Evolutionary conservation across 2,329 filamentous ascomycete genomes (phyloP).

Genomic region (Trichoderma polysporum): DNA sequence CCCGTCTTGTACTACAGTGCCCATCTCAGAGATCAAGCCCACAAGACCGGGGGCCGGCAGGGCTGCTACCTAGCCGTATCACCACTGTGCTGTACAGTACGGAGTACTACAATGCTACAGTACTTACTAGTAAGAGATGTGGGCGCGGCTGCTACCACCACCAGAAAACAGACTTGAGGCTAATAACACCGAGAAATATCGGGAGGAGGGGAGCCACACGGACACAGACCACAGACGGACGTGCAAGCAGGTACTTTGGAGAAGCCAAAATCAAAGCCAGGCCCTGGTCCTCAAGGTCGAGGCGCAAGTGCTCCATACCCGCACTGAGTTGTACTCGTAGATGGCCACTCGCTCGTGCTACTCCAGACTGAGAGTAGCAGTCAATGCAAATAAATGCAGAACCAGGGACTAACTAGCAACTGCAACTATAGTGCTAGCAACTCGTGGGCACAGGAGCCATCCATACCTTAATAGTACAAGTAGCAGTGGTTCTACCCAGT

Average conservation of each 20-base stretch:
- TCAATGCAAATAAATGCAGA: constrained; percentile 16
- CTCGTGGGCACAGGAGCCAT: constrained; percentile 11
- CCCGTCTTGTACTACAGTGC: not conserved
- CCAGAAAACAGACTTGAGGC: constrained; percentile 3
- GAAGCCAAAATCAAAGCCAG: not conserved
- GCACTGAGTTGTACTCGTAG: too few relatives aligned
- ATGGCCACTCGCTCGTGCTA: not conserved
- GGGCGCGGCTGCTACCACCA: not conserved
- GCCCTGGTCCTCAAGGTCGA: not conserved
- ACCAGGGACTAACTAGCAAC: constrained; percentile 11
- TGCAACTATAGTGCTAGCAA: constrained; percentile 13
- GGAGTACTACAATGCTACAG: too few relatives aligned
- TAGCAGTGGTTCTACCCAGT: not conserved
- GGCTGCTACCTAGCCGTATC: not conserved
- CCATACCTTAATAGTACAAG: not conserved
- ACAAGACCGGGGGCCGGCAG: not conserved
- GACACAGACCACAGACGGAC: not conserved
- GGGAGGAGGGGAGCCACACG: not conserved
- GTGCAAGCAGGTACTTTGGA: not conserved
- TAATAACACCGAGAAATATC: constrained; percentile 7
- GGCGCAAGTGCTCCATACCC: not conserved
- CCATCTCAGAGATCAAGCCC: constrained; percentile 6
- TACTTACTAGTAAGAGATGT: not conserved
- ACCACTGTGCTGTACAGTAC: not conserved
- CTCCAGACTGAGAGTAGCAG: constrained; percentile 15